Conservation (phyloP, 257 asterid species). For the Agastache rugosa region DNA sequence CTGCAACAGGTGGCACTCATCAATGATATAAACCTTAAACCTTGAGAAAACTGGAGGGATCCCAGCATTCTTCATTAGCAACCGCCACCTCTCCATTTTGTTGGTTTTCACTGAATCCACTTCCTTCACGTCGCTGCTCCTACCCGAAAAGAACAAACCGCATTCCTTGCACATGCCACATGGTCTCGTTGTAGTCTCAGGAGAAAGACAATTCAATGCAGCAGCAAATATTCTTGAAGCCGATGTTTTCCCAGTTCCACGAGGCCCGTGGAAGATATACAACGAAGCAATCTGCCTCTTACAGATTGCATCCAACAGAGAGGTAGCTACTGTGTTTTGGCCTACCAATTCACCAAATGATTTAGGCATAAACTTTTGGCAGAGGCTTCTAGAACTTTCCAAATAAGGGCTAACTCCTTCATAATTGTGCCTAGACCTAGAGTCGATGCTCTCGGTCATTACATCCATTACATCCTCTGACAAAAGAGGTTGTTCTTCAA, state of each 20-base stretch:
- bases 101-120: constrained; percentile 68
- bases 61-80: constrained; percentile 52
- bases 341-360: constrained; percentile 81
- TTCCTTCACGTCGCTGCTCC: constrained; percentile 65
- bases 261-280: constrained; percentile 86
- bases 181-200: constrained; percentile 50
- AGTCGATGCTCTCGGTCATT: constrained; percentile 37
- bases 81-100: constrained; percentile 49
- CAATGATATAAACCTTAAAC: constrained; percentile 75
- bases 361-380: constrained; percentile 74
- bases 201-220: constrained; percentile 78
- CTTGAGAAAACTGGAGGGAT: constrained; percentile 58
- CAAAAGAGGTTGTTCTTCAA: constrained; percentile 67
- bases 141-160: constrained; percentile 68
- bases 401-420: constrained; percentile 42
- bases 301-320: constrained; percentile 66
- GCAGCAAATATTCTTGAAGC: constrained; percentile 86
- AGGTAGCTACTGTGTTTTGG: constrained; percentile 59
- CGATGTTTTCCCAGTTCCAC: constrained; percentile 92
- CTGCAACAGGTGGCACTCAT: constrained; percentile 83
- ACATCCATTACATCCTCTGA: constrained; percentile 33
- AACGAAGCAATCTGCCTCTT: constrained; percentile 54
- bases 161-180: constrained; percentile 88
- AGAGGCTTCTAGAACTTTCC: constrained; percentile 64
- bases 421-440: constrained; percentile 38